Base-by-base conservation (phyloP, 371 early-diverging fungal genomes). In the Mucor saturninus region DNA sequence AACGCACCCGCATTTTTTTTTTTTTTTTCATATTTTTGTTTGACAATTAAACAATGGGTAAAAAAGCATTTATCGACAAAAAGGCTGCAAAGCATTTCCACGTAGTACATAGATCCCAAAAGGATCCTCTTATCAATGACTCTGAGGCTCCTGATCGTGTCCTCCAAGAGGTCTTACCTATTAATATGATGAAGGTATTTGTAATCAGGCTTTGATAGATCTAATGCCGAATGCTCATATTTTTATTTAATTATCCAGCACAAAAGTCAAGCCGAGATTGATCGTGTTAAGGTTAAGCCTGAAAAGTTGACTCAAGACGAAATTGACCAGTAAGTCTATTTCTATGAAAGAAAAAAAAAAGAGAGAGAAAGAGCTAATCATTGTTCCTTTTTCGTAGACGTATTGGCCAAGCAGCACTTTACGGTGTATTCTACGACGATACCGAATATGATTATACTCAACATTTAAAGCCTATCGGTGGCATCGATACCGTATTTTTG, bases 101-200 rank as follows among this genome's bases (percentile, higher is more conserved):
- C 72, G 84, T 98, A 37, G 94, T 97, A 14, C 95, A 96, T 76
- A 86, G 98, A 71, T 96, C 97, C n/a, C 96, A 95, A 76, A 84
- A 93, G 64, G 98, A 98, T 83, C 95, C 97, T 35, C 83, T 90
- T 54, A 87, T 93, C 54, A 90, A 91, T 32, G 95, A 95, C 70
- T 83, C 88, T 26, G 89, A 88, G 13, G 87, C 93, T 6, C 85
- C 93, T 2, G 83, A 85, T 56, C 86, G 88, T 60, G 96, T 98
- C n/a, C 81, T 98, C 35, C 86, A 89, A 51, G 91, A 93, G 59
- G 83, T 92, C 5, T 74, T 89, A 52, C 89, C 91, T 28, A 59
- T 77, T 61, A 93, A 94, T 72, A 62, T 89, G 39, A 57, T 86
- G 5, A 89, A 89, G 77, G 89, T 87, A 62, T 15, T 35, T 43